Evolutionary conservation across 768 basidiomycete genomes (phyloP), one percentile per base, ranked within the genome.

Genomic region (Boletus vinaceobasis): DNA sequence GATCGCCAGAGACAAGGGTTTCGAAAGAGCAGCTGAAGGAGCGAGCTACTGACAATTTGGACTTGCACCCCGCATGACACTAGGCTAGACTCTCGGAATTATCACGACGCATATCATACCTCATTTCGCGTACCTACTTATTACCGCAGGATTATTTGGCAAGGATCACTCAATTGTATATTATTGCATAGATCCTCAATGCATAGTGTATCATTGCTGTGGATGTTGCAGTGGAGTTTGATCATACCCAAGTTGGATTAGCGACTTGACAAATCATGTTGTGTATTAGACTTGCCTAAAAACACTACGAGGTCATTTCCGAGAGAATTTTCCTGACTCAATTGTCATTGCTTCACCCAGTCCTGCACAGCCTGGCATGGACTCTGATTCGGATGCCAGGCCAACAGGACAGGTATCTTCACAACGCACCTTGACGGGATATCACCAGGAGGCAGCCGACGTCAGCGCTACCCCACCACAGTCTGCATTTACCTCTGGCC

Each of bases 281-380:
- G 14, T n/a, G 14, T 9, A 27, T 13, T 8, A 10, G 17, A 39
- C 37, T 50, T 47, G 48, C 44, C 17, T 26, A 36, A 43, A 21
- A 37, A 37, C 52, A 23, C 40, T 19, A 42, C 33, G 14, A 23
- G n/a, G 57, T 48, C n/a, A 36, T 49, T 37, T 42, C 27, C 13
- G 31, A 31, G 33, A 27, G n/a, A 23, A 19, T 29, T 13, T 52
- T 42, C 32, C 49, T 10, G 7, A 32, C 27, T 50, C 35, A 8
- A 36, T 21, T 11, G 21, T n/a, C 36, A 11, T 46, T 31, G 9
- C 37, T 56, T 36, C 55, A 44, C 44, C 21, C 47, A 43, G 40
- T 44, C 48, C 43, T 29, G 21, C 23, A 47, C 43, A 56, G 39
- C 33, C 23, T 44, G 52, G 43, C 32, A 70, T 70, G 67, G 64